Evolutionary conservation across 495 filamentous ascomycete species (phyloP), one percentile per base, ranked within the genome.

Genomic region (Podospora didyma): DNA sequence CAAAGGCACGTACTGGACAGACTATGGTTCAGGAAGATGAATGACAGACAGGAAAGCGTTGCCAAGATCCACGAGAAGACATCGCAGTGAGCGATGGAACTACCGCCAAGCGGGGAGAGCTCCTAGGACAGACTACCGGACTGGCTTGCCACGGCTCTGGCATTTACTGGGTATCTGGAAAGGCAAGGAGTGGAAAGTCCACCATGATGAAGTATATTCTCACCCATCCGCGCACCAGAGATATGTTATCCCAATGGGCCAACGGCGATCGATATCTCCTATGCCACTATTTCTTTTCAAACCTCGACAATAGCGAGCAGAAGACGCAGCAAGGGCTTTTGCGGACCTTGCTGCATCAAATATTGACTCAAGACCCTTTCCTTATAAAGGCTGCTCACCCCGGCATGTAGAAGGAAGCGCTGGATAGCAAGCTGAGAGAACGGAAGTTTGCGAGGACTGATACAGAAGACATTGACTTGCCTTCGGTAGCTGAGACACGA

Each of bases 301-400:
- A 14, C n/a, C 55, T 63, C 19, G 73, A 70, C 0, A 66, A 57
- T 0, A 3, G 9, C 2, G 46, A 75, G 19, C 73, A 80, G 53
- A 75, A 69, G 59, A 76, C 73, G 6, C 65, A 73, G 22, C 54
- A 68, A 23, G 80, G 79, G 0, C 62, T 83, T 2, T 60, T 78
- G 1, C 67, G 64, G 31, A 61, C 72, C 0, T 54, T 83, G 0
- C 60, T 82, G 2, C 75, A 56, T 49, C 59, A 80, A 26, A 66
- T 75, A 1, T 60, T 75, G 16, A 53, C 24, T 1, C 7, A 9
- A 59, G 7, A 53, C 63, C 21, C 61, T 47, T 23, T 71, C 70
- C 1, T 47, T 48, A 1, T 46, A 62, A 5, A 61, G 64, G 16
- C 23, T 26, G 34, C 11, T 7, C 48, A 42, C 42, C 26, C 51